Conservation (phyloP, 805 yeast genomes). For the Wickerhamomyces subpelliculosus region DNA sequence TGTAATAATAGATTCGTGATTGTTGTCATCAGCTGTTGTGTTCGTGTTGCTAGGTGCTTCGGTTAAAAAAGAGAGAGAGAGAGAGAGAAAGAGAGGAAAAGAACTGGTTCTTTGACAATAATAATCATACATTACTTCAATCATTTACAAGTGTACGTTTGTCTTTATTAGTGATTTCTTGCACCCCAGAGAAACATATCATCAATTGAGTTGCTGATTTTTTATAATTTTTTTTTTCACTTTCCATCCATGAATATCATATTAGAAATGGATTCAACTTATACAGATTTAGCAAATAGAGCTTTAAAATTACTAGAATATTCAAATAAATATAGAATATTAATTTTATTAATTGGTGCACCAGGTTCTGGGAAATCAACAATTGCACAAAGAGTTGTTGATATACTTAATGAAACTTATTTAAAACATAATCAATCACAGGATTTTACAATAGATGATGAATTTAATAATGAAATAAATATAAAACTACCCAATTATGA, state of each 20-base stretch:
- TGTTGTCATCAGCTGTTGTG: no score
- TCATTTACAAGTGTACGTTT: no score
- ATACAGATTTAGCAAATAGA: constrained; percentile 24
- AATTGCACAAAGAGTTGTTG: constrained; percentile 41
- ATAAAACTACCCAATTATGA: constrained; percentile 7
- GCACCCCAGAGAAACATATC: no score
- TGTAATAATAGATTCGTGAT: no score
- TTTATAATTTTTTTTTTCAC: no score
- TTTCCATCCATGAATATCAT: neutral
- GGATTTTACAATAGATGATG: constrained; percentile 1
- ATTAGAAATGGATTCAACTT: constrained; percentile 22
- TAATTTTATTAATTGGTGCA: constrained; percentile 61
- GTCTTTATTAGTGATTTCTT: no score
- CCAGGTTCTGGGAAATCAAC: constrained; percentile 90
- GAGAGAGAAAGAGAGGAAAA: no score
- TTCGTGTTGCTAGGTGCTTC: no score
- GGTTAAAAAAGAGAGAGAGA: no score
- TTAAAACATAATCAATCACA: neutral
- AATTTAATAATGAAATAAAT: constrained; percentile 4
- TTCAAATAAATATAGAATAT: constrained; percentile 34
- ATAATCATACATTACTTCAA: no score
- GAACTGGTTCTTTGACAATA: no score
- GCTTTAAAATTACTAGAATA: constrained; percentile 22
- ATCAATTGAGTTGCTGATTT: no score
- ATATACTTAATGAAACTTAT: constrained; percentile 28